Conservation (phyloP, 2,329 filamentous ascomycete genomes). For the Neocucurbitaria cava region DNA sequence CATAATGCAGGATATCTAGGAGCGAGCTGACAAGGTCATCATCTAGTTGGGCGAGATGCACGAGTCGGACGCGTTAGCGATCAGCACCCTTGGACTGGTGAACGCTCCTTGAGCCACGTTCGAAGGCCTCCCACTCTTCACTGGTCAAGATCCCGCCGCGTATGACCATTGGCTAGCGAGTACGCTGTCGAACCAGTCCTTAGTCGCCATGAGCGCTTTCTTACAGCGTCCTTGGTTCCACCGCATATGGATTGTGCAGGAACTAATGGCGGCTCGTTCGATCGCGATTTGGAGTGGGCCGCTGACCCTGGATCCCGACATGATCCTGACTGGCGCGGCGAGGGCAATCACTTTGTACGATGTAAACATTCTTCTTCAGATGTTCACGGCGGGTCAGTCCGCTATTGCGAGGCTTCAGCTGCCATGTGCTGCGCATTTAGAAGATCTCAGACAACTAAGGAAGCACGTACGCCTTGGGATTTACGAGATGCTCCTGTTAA, state of each 20-base stretch:
- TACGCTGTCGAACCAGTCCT: not conserved
- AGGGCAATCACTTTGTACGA: not conserved
- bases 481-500: not conserved
- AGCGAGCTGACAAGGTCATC: not conserved
- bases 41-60: constrained; percentile 3
- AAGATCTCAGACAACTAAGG: not conserved
- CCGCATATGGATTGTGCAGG: constrained; percentile 12
- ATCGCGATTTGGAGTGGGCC: not conserved
- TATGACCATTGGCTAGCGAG: not conserved
- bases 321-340: not conserved
- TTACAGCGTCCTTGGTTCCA: constrained; percentile 8
- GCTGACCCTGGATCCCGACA: not conserved
- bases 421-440: not conserved
- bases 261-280: not conserved
- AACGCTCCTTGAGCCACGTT: constrained; percentile 4
- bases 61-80: not conserved
- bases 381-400: not conserved
- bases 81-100: not conserved
- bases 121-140: not conserved
- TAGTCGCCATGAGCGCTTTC: constrained; percentile 5
- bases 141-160: not conserved
- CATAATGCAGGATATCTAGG: constrained; percentile 8
- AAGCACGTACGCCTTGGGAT: not conserved
- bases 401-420: not conserved
- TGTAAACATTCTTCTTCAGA: not conserved